Evolutionary conservation across 2,329 filamentous ascomycete genomes (phyloP).

Genomic region (Aureobasidium lini): DNA sequence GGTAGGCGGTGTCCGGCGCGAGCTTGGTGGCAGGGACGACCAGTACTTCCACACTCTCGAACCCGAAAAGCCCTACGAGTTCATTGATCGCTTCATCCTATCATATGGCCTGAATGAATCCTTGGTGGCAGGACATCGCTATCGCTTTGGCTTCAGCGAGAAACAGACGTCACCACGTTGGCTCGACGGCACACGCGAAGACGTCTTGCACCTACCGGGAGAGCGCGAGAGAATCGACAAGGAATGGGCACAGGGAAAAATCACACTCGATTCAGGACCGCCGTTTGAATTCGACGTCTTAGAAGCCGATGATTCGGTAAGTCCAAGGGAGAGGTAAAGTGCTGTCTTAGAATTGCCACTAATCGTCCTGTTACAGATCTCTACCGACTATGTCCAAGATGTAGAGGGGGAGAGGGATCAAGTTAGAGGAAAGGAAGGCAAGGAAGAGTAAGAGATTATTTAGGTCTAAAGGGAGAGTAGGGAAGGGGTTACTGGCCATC

Average conservation of each 20-base stretch:
- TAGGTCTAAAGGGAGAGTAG: too few species aligned
- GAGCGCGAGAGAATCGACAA: too few species aligned
- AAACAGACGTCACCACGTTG: background rate
- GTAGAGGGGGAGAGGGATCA: too few species aligned
- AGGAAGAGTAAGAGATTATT: too few species aligned
- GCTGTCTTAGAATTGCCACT: too few species aligned
- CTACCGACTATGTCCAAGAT: too few species aligned
- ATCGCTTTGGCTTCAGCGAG: constrained; percentile 6
- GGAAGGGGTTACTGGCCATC: too few species aligned
- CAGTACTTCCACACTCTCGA: background rate
- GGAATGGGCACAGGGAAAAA: background rate
- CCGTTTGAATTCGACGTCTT: background rate
- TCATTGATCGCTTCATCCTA: constrained; percentile 4
- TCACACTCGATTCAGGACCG: background rate
- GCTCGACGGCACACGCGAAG: background rate
- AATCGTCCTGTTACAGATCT: too few species aligned
- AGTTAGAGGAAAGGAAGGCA: too few species aligned
- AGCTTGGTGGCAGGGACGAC: constrained; percentile 6
- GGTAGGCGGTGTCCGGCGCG: background rate
- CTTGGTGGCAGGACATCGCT: constrained; percentile 7
- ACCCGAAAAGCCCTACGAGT: background rate
- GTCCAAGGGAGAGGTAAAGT: too few species aligned
- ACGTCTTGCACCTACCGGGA: constrained; percentile 7
- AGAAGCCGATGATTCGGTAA: too few species aligned
- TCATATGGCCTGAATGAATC: background rate